A percentile compares a stretch with the other conserved stretches of the same genome.
phyloP scores from a whole-genome alignment of 1,139 yeast species.

The Lodderomyces orthopsilosis region DNA sequence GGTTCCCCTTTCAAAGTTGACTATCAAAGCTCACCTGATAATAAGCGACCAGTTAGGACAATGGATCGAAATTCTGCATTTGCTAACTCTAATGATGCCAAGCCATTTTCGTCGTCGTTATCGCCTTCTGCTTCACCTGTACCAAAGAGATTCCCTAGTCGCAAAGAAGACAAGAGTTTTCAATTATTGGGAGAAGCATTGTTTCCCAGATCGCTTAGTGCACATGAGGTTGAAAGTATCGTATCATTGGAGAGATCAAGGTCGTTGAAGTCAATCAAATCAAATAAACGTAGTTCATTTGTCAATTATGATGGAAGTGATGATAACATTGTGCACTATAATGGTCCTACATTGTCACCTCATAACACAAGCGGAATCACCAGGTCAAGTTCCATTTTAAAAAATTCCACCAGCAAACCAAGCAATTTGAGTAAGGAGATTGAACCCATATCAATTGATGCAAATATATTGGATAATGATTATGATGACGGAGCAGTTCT shows the following conservation, averaged over 20 bases:
- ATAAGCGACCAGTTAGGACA: neutral
- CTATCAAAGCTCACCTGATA: conserved; percentile 16
- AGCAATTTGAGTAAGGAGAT: conserved; percentile 16
- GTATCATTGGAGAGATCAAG: conserved; percentile 69
- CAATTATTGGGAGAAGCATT: conserved; percentile 56
- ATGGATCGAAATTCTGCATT: neutral
- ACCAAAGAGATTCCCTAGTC: conserved; percentile 6
- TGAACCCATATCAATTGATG: conserved; percentile 13
- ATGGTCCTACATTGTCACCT: conserved; percentile 20
- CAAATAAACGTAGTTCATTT: conserved; percentile 42
- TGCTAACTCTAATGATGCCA: neutral
- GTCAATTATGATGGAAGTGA: conserved; percentile 49
- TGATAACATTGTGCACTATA: conserved; percentile 39
- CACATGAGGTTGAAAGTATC: conserved; percentile 71
- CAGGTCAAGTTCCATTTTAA: conserved; percentile 51
- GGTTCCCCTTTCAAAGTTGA: conserved; percentile 36
- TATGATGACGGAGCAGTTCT: neutral
- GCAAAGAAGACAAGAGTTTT: conserved; percentile 6
- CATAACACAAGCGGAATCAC: conserved; percentile 14
- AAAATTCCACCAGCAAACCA: conserved; percentile 24
- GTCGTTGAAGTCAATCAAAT: conserved; percentile 51
- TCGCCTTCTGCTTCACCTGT: conserved; percentile 7
- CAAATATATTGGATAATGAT: conserved; percentile 8
- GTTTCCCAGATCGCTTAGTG: conserved; percentile 66
- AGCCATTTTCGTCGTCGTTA: neutral